Conservation (phyloP, 371 early-diverging fungal genomes). For the Coemansia sp. region DNA sequence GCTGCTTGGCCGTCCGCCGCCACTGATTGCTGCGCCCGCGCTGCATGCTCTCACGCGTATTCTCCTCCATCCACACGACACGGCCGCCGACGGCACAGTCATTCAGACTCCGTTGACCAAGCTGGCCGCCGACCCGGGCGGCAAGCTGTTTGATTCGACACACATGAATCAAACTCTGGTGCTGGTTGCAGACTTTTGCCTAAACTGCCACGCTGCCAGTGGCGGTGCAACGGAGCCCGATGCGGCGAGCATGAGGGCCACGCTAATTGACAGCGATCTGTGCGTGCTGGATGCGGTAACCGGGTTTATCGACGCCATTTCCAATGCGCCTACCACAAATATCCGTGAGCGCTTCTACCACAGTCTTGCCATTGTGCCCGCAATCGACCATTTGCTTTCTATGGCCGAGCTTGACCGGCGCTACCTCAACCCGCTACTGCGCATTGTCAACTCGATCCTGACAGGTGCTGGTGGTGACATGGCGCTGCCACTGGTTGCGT, state of each 20-base stretch:
- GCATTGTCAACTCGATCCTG: constrained; percentile 9
- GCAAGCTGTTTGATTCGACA: constrained; percentile 34
- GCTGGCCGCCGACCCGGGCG: constrained; percentile 17
- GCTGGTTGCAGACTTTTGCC: constrained; percentile 30
- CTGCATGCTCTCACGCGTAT: constrained; percentile 31
- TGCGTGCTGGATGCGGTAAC: constrained; percentile 21
- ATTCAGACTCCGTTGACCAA: constrained; percentile 6
- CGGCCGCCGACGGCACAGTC: neutral
- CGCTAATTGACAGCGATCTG: constrained; percentile 10
- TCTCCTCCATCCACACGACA: constrained; percentile 13
- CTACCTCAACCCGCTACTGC: constrained; percentile 23
- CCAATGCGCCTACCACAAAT: neutral
- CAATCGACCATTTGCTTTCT: constrained; percentile 16
- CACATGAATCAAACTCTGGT: constrained; percentile 36
- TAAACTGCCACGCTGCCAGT: constrained; percentile 25
- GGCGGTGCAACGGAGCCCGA: neutral
- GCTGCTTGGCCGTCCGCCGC: constrained; percentile 33
- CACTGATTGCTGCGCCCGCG: constrained; percentile 30
- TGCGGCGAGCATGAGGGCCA: neutral
- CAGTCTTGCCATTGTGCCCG: constrained; percentile 14
- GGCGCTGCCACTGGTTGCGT: neutral
- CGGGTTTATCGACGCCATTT: constrained; percentile 19
- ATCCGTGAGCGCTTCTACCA: constrained; percentile 1
- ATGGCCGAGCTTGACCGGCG: constrained; percentile 31
- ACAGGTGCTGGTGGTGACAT: neutral